Base-by-base conservation (phyloP, 2,329 filamentous ascomycete species). In the Penicillium nordicum region DNA sequence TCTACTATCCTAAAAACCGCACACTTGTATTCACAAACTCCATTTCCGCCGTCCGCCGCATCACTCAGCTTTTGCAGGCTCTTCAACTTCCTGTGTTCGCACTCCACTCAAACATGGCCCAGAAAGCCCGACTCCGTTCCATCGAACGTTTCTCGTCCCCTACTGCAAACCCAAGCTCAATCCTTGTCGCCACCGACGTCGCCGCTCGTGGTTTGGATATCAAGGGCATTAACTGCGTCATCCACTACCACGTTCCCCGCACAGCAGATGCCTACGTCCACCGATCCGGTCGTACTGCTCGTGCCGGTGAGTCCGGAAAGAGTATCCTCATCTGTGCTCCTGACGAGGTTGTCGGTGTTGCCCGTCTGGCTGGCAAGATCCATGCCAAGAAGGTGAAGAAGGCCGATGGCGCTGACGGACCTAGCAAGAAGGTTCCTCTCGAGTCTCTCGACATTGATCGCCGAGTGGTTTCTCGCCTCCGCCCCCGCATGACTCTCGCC, bases 11-110 rank as follows among this genome's bases (percentile, higher is more conserved):
- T 1, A 87, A 87, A 46, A 84, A 87, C 37, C 88, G 92, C 32
- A 92, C 90, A 0, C 80, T 99, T 3, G 86, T 99, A 46, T 99
- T 99, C 73, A 92, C 92, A 29, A 99, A 99, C 77, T 96, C 92
- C 43, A 97, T 99, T 72, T 90, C 89, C 50, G 89, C 93, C 3
- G 93, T 96, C 50, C 88, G 92, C 43, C 90, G 94, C 37, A 80
- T 99, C 12, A 86, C 88, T 0, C 90, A 93, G 0, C 84, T 97
- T 69, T 82, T 99, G 1, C 86, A 93, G 65, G 90, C 90, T 63
- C 84, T 99, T 49, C 84, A 88, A 60, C 80, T 97, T 9, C 86
- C 88, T 2, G 88, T 87, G 1, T 79, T 90, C 11, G 86, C 89
- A 0, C 79, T 99, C 0, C 94, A 99, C 74, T 97, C 92, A 0